Percentiles rank a stretch among this genome's conserved stretches.
Evolutionary conservation across 2,329 filamentous ascomycete genomes (phyloP).

Genomic region (Chaetomiaceae sp.): DNA sequence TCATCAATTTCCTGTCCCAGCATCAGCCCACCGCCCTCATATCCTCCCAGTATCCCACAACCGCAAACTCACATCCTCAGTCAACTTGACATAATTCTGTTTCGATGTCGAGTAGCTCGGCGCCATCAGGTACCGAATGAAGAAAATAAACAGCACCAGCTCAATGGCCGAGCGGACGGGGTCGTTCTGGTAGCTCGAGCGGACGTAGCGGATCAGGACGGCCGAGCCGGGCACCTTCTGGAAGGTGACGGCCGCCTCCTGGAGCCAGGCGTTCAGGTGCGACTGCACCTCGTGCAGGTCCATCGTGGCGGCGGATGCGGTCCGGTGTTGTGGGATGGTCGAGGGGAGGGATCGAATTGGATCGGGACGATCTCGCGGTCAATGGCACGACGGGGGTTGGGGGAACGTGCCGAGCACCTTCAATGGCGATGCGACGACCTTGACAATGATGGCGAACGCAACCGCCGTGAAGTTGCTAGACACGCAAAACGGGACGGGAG

Average conservation of each 20-base stretch:
- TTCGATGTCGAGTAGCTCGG: slow-evolving; percentile 90
- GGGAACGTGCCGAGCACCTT: no score
- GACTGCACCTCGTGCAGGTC: slow-evolving; percentile 59
- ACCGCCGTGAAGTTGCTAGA: not conserved
- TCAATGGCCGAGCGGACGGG: slow-evolving; percentile 91
- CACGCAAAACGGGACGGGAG: not conserved
- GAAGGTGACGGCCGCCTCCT: slow-evolving; percentile 60
- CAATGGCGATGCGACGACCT: no score
- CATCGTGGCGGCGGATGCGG: slow-evolving; percentile 48
- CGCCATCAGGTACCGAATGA: slow-evolving; percentile 85
- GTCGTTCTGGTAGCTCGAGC: slow-evolving; percentile 96
- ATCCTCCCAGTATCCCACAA: no score
- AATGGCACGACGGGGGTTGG: no score
- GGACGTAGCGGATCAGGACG: slow-evolving; percentile 91
- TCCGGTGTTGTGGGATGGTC: no score
- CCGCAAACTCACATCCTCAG: slow-evolving; percentile 58
- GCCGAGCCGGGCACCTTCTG: slow-evolving; percentile 91
- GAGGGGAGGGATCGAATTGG: no score
- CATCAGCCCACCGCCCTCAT: not conserved
- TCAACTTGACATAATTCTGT: slow-evolving; percentile 82
- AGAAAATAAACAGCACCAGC: slow-evolving; percentile 89
- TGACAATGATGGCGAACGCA: not conserved
- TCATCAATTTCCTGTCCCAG: slow-evolving; percentile 77
- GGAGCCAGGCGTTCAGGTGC: slow-evolving; percentile 48
- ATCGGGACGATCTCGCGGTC: no score